phyloP scores from a whole-genome alignment of 1,284 basidiomycete species.

The Malassezia pachydermatis region DNA sequence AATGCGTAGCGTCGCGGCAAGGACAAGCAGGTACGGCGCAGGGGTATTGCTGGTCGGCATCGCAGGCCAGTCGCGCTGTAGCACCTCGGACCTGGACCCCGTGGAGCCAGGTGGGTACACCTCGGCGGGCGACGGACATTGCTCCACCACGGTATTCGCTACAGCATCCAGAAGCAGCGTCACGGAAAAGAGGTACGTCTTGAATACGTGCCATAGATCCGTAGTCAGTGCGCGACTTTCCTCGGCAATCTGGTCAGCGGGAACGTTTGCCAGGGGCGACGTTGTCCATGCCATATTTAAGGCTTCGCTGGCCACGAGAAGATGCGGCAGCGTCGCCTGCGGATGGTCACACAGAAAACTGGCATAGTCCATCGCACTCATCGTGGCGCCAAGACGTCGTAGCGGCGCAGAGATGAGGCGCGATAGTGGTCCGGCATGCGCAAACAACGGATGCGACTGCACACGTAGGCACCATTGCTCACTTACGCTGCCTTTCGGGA shows the following conservation, averaged over 20 bases:
- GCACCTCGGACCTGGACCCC: neutral
- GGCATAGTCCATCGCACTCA: neutral
- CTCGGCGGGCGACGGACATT: conserved; percentile 36
- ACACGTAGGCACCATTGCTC: conserved; percentile 1
- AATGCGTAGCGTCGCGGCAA: conserved; percentile 26
- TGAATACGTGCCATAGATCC: conserved; percentile 38
- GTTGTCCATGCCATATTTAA: conserved; percentile 7
- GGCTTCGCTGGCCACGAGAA: neutral
- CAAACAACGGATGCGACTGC: conserved; percentile 19
- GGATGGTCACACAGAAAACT: neutral
- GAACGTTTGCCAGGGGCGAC: conserved; percentile 7
- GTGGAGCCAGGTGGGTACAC: conserved; percentile 18
- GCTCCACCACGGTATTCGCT: conserved; percentile 37
- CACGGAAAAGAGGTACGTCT: conserved; percentile 38
- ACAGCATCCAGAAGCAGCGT: conserved; percentile 45
- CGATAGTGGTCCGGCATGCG: conserved; percentile 34
- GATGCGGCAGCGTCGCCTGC: neutral
- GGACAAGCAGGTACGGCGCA: conserved; percentile 24
- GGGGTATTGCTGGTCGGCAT: conserved; percentile 35
- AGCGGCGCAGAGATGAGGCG: conserved; percentile 30
- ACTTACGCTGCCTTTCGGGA: neutral
- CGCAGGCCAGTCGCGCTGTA: conserved; percentile 18
- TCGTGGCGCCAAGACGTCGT: conserved; percentile 1
- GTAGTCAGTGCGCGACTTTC: conserved; percentile 11
- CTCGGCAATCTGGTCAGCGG: neutral